Evolutionary conservation across 176 grass and related monocot genomes (phyloP).

Genomic region (Elaeis guineensis): DNA sequence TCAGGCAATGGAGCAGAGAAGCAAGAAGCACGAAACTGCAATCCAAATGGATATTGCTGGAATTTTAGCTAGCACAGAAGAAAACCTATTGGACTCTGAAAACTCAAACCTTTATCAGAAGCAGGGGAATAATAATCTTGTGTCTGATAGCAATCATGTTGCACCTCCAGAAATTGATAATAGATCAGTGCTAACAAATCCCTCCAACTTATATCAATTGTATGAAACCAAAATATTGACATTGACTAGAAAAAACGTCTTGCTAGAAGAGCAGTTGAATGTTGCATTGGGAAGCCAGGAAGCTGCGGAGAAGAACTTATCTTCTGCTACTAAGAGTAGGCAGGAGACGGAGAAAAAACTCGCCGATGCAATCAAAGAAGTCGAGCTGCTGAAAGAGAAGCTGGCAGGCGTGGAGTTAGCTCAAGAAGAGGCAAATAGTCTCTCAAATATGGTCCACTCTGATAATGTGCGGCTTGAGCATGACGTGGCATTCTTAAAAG

Average conservation of each 20-base stretch:
- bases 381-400: slow-evolving; percentile 65
- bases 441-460: slow-evolving; percentile 73
- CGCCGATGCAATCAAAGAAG: slow-evolving; percentile 52
- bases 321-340: slow-evolving; percentile 51
- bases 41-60: slow-evolving; percentile 28
- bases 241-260: slow-evolving; percentile 41
- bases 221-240: slow-evolving; percentile 55
- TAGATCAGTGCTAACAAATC: slow-evolving; percentile 41
- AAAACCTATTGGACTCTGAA: slow-evolving; percentile 16
- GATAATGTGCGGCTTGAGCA: slow-evolving; percentile 88
- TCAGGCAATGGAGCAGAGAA: slow-evolving; percentile 13
- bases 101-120: slow-evolving; percentile 7
- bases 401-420: slow-evolving; percentile 55
- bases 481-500: slow-evolving; percentile 88
- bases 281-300: slow-evolving; percentile 45
- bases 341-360: slow-evolving; percentile 66
- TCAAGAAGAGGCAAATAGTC: slow-evolving; percentile 78
- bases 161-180: slow-evolving; percentile 35
- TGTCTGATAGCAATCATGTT: slow-evolving; percentile 3
- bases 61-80: slow-evolving; percentile 26
- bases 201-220: slow-evolving; percentile 48
- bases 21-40: slow-evolving; percentile 16
- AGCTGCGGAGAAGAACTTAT: slow-evolving; percentile 55
- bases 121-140: neutral
- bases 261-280: slow-evolving; percentile 53